A percentile compares a stretch with the other conserved stretches of the same genome.
phyloP scores from a whole-genome alignment of 805 yeast species.

The Ogataea dorogensis region DNA sequence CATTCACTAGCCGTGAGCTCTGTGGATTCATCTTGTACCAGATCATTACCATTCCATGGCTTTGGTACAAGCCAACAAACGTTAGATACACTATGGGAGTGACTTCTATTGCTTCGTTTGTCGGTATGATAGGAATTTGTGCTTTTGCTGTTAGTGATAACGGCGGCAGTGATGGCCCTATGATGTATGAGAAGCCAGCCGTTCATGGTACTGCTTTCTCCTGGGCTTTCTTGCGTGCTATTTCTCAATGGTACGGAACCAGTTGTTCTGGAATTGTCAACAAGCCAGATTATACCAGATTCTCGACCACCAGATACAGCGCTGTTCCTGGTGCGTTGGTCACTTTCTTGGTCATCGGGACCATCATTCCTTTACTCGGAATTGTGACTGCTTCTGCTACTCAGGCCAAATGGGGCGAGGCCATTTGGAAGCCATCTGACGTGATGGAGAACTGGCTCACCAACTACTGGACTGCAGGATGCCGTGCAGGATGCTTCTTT shows the following conservation, averaged over 20 bases:
- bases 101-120: slow-evolving; percentile 1
- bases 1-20: slow-evolving; percentile 41
- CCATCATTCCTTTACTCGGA: slow-evolving; percentile 45
- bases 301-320: slow-evolving; percentile 15
- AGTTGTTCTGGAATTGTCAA: background rate
- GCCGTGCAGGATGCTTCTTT: slow-evolving; percentile 51
- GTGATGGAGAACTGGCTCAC: slow-evolving; percentile 39
- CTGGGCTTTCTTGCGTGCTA: slow-evolving; percentile 17
- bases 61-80: slow-evolving; percentile 38
- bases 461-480: slow-evolving; percentile 37
- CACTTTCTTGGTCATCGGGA: slow-evolving; percentile 34
- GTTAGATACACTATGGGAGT: slow-evolving; percentile 27
- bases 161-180: slow-evolving; percentile 33
- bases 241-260: background rate
- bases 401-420: slow-evolving; percentile 25
- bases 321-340: slow-evolving; percentile 22
- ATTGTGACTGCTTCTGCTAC: slow-evolving; percentile 45
- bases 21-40: slow-evolving; percentile 46
- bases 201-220: slow-evolving; percentile 11
- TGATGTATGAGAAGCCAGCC: slow-evolving; percentile 7
- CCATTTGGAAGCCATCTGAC: slow-evolving; percentile 47
- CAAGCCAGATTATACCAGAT: slow-evolving; percentile 1
- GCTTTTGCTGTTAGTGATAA: slow-evolving; percentile 30
- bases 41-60: slow-evolving; percentile 40
- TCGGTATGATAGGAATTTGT: slow-evolving; percentile 30